These are phyloP conservation scores for Rhizoclosmatium sp. DNA, from an alignment of 192 early-diverging fungal genomes.

Conservation along the genomic window DNA sequence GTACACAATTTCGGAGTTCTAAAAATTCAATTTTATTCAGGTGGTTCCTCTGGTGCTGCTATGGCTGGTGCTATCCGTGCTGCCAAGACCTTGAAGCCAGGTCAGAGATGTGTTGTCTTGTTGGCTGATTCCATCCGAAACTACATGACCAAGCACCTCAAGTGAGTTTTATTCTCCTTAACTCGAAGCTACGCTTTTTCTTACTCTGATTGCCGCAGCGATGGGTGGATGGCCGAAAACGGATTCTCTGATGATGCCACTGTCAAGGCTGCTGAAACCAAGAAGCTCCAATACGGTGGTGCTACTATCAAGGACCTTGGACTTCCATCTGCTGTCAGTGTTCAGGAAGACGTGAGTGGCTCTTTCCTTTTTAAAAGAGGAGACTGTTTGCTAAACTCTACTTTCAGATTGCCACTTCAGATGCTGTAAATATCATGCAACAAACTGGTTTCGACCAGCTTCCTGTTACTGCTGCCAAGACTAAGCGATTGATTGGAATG, in stretches of 20 bases:
- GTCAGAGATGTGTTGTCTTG: conserved; percentile 93
- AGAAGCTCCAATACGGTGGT: conserved; percentile 78
- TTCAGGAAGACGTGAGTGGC: conserved; percentile 66
- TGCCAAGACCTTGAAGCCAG: conserved; percentile 83
- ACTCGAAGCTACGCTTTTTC: neutral
- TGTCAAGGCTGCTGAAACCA: conserved; percentile 67
- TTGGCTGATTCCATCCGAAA: conserved; percentile 98
- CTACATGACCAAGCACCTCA: conserved; percentile 99
- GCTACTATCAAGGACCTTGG: conserved; percentile 83
- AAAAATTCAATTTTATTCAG: neutral
- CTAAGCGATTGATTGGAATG: conserved; percentile 76
- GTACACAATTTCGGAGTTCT: neutral
- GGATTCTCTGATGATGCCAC: conserved; percentile 87
- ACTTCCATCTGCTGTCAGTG: conserved; percentile 85
- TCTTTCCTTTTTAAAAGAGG: conserved; percentile 1
- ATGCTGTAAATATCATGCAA: conserved; percentile 92
- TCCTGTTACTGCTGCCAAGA: conserved; percentile 74
- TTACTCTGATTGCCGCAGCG: conserved; percentile 49
- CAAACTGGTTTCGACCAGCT: conserved; percentile 93
- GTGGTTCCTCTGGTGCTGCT: conserved; percentile 92
- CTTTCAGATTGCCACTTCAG: conserved; percentile 65
- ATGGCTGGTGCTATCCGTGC: conserved; percentile 87
- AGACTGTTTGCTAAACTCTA: neutral
- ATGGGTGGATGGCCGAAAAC: conserved; percentile 93
- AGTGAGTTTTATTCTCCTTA: conserved; percentile 42